These are phyloP conservation scores for Haplographium delicatum DNA, from an alignment of 495 filamentous ascomycete genomes.

Conservation along the genomic window DNA sequence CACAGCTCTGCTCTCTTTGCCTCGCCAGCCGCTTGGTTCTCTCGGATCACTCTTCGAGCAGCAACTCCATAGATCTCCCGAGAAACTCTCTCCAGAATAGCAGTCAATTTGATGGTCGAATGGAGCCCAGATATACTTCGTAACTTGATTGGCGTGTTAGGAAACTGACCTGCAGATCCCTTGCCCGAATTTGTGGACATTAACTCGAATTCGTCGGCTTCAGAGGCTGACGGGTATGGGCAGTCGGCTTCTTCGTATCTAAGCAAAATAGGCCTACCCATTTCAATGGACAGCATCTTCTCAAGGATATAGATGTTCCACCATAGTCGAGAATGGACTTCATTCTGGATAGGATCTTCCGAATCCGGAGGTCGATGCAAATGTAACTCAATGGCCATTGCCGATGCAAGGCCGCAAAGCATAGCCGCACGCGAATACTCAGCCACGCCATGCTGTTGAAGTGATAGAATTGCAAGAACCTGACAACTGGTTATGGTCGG, in stretches of 20 bases:
- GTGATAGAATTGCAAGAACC: constrained; percentile 17
- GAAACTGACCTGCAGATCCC: neutral
- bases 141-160: constrained; percentile 16
- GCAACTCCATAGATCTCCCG: constrained; percentile 21
- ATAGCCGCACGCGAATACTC: constrained; percentile 21
- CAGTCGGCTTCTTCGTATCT: constrained; percentile 22
- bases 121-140: constrained; percentile 22
- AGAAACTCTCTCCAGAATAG: constrained; percentile 18
- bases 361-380: constrained; percentile 10
- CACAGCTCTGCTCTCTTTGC: constrained; percentile 13
- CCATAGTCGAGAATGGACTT: constrained; percentile 24
- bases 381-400: constrained; percentile 23
- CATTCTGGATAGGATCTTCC: constrained; percentile 11
- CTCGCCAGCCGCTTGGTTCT: constrained; percentile 19
- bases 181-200: constrained; percentile 11
- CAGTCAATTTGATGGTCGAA: constrained; percentile 12
- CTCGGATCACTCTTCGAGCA: constrained; percentile 19
- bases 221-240: constrained; percentile 16
- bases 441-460: constrained; percentile 26
- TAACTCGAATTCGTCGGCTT: constrained; percentile 24
- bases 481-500: constrained; percentile 23
- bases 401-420: constrained; percentile 20
- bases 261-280: constrained; percentile 17
- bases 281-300: constrained; percentile 23
- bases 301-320: constrained; percentile 25